phyloP scores from a whole-genome alignment of 768 basidiomycete species.

The Multifurca ochricompacta region DNA sequence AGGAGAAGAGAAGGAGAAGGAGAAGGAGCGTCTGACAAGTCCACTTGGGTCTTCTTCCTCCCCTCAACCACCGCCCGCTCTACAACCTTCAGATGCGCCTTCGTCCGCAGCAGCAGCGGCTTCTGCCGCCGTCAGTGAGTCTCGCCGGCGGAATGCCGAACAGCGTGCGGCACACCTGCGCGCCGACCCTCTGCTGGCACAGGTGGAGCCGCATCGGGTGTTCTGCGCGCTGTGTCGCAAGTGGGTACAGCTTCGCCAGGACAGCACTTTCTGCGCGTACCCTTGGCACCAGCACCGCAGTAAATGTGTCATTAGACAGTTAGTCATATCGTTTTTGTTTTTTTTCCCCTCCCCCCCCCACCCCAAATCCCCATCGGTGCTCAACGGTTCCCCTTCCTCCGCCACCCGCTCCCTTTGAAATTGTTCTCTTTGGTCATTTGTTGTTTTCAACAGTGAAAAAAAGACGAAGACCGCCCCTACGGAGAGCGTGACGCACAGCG shows the following conservation, averaged over 20 bases:
- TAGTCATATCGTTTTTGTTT: constrained; percentile 27
- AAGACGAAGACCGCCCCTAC: constrained; percentile 16
- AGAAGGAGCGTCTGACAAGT: constrained; percentile 9
- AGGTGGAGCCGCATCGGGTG: constrained; percentile 59
- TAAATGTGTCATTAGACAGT: constrained; percentile 71
- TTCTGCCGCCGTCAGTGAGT: constrained; percentile 36
- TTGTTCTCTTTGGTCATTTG: constrained; percentile 4
- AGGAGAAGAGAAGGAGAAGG: background rate
- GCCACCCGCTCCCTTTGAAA: background rate
- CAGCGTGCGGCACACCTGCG: constrained; percentile 67
- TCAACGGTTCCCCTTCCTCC: constrained; percentile 2
- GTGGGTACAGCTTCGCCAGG: constrained; percentile 78
- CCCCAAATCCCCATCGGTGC: too few relatives aligned
- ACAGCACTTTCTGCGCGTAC: constrained; percentile 72
- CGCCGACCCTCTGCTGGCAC: constrained; percentile 54
- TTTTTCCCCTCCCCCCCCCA: too few relatives aligned
- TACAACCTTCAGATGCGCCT: background rate
- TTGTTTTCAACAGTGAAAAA: constrained; percentile 21
- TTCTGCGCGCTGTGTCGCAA: constrained; percentile 71
- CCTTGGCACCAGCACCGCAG: constrained; percentile 74
- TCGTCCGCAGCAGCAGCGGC: constrained; percentile 2
- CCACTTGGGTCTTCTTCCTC: background rate
- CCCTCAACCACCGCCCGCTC: background rate
- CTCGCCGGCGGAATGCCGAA: constrained; percentile 68
- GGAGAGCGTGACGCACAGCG: constrained; percentile 12